Percentiles rank a stretch among this genome's conserved stretches.
phyloP scores from a whole-genome alignment of 2,329 filamentous ascomycete species.

The Penicillium sp. region DNA sequence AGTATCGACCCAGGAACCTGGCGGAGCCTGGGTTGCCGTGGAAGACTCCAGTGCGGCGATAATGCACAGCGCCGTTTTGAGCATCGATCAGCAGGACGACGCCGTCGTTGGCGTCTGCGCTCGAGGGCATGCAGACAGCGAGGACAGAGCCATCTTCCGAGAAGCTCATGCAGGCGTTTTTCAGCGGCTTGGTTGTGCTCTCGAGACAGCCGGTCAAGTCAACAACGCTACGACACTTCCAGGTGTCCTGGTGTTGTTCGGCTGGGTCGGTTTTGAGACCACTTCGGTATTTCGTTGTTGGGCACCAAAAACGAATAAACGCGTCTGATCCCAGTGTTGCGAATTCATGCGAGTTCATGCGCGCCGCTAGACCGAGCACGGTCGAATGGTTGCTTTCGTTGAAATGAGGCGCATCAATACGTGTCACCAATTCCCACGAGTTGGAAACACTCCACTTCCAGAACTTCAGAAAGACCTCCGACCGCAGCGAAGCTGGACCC shows the following conservation, averaged over 20 bases:
- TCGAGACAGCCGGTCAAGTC: constrained; percentile 41
- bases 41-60: constrained; percentile 63
- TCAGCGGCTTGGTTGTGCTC: constrained; percentile 27
- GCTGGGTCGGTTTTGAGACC: constrained; percentile 51
- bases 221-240: constrained; percentile 61
- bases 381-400: constrained; percentile 48
- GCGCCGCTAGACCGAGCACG: constrained; percentile 67
- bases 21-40: constrained; percentile 61
- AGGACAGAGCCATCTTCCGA: constrained; percentile 79
- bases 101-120: constrained; percentile 48
- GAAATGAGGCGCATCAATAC: constrained; percentile 77
- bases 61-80: constrained; percentile 59
- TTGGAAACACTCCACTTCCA: constrained; percentile 63
- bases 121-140: constrained; percentile 51
- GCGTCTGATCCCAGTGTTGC: constrained; percentile 80
- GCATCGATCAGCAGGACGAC: constrained; percentile 72
- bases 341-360: constrained; percentile 65
- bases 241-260: constrained; percentile 58
- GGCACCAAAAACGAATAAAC: constrained; percentile 72
- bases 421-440: constrained; percentile 68
- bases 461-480: constrained; percentile 81
- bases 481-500: constrained; percentile 35
- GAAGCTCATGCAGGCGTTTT: constrained; percentile 64
- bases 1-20: constrained; percentile 63
- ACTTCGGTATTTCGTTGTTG: constrained; percentile 61